Conservation (phyloP, 2,329 filamentous ascomycete genomes). For the Pyricularia pennisetigena region DNA sequence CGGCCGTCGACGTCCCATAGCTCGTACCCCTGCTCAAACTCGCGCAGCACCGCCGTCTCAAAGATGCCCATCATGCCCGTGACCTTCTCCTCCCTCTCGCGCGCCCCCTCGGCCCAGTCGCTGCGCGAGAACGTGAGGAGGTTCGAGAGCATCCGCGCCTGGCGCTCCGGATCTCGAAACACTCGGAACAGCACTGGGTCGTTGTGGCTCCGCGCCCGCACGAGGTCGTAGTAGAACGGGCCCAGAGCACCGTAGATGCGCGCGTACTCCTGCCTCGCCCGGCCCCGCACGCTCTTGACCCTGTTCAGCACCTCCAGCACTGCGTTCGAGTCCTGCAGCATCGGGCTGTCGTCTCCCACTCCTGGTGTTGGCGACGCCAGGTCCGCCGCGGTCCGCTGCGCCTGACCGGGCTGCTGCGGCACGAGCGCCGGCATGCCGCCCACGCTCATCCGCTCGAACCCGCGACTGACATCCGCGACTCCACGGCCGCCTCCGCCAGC, state of each 20-base stretch:
- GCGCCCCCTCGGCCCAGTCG: slow-evolving; percentile 70
- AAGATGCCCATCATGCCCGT: slow-evolving; percentile 70
- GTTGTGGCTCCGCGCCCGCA: slow-evolving; percentile 58
- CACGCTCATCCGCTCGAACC: slow-evolving; percentile 69
- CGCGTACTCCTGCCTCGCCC: slow-evolving; percentile 81
- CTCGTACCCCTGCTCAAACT: slow-evolving; percentile 90
- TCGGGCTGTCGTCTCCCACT: slow-evolving; percentile 30
- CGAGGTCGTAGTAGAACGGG: slow-evolving; percentile 82
- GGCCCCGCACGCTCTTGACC: slow-evolving; percentile 70
- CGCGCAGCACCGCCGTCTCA: slow-evolving; percentile 78
- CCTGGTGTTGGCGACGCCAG: slow-evolving; percentile 11
- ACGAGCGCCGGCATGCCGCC: slow-evolving; percentile 12
- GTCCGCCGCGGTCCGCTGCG: slow-evolving; percentile 44
- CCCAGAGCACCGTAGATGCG: slow-evolving; percentile 82
- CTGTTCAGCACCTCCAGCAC: slow-evolving; percentile 61
- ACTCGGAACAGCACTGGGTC: slow-evolving; percentile 79
- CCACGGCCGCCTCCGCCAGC: not conserved
- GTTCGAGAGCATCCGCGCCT: slow-evolving; percentile 82
- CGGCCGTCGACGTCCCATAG: slow-evolving; percentile 77
- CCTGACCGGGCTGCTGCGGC: slow-evolving; percentile 10
- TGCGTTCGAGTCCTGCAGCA: slow-evolving; percentile 48
- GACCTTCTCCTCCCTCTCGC: slow-evolving; percentile 61
- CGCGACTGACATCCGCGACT: slow-evolving; percentile 36
- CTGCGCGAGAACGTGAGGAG: slow-evolving; percentile 68
- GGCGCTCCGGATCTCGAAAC: slow-evolving; percentile 79